Percentiles rank a stretch among this genome's conserved stretches.
phyloP scores from a whole-genome alignment of 1,139 yeast species.

The Blastobotrys petasosporus region DNA sequence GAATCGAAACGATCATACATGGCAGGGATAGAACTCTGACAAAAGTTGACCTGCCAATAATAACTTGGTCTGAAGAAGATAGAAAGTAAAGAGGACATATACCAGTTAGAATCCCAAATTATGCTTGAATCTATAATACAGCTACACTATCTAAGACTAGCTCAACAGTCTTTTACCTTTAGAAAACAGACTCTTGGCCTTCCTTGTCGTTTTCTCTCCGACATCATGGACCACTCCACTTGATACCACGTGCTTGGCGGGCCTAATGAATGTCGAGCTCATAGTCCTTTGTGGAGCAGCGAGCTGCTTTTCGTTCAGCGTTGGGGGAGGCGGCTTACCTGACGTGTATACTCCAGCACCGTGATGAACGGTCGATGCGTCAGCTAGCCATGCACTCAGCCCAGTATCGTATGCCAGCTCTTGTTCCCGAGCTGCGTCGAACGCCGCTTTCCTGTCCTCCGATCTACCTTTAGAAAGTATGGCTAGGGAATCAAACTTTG shows the following conservation, averaged over 20 bases:
- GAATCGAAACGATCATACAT: too few species aligned
- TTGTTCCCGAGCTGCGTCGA: slow-evolving; percentile 25
- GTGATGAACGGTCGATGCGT: slow-evolving; percentile 15
- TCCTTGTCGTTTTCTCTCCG: slow-evolving; percentile 32
- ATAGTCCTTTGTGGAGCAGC: slow-evolving; percentile 23
- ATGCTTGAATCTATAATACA: neutral
- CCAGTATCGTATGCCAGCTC: slow-evolving; percentile 34
- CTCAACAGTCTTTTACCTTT: slow-evolving; percentile 30
- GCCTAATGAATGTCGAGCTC: slow-evolving; percentile 23
- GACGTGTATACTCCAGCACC: slow-evolving; percentile 23
- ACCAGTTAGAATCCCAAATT: too few species aligned
- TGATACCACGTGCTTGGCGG: slow-evolving; percentile 21
- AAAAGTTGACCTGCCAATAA: too few species aligned
- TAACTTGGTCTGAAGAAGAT: too few species aligned
- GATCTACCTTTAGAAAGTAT: slow-evolving; percentile 27
- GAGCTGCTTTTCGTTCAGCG: slow-evolving; percentile 20
- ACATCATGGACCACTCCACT: slow-evolving; percentile 27
- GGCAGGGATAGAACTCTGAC: too few species aligned
- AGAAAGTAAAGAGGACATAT: too few species aligned
- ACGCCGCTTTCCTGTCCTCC: slow-evolving; percentile 26
- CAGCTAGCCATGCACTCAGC: slow-evolving; percentile 31
- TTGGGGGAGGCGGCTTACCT: slow-evolving; percentile 31
- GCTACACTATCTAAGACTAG: slow-evolving; percentile 1
- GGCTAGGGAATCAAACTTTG: slow-evolving; percentile 32
- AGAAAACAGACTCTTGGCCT: slow-evolving; percentile 35